phyloP scores from a whole-genome alignment of 2,329 filamentous ascomycete genomes.

The Knufia fluminis region DNA sequence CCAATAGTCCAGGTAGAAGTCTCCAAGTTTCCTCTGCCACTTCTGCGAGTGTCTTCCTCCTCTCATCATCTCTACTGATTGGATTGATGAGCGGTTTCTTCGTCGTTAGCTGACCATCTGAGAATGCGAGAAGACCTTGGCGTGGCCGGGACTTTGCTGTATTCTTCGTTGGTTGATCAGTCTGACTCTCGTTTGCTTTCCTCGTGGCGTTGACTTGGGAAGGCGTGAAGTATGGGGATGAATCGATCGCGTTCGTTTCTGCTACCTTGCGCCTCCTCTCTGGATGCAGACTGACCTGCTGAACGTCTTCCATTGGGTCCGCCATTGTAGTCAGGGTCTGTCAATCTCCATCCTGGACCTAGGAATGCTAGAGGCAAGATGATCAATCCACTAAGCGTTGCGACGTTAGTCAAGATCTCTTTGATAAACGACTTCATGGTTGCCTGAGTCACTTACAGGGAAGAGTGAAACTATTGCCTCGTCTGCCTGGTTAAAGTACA shows the following conservation, averaged over 20 bases:
- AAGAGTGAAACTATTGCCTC: not conserved
- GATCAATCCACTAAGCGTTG: constrained; percentile 3
- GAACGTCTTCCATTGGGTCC: not conserved
- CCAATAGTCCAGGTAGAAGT: constrained; percentile 41
- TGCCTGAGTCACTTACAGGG: not conserved
- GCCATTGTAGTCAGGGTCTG: constrained; percentile 1
- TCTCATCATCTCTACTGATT: constrained; percentile 8
- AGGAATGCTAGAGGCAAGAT: constrained; percentile 9
- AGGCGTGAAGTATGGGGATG: constrained; percentile 10
- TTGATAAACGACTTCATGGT: constrained; percentile 10
- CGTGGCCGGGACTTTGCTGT: not conserved
- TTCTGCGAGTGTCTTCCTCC: constrained; percentile 29
- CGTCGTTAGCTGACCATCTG: constrained; percentile 6
- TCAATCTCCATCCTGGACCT: constrained; percentile 5
- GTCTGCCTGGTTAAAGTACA: not conserved
- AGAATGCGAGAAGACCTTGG: constrained; percentile 5
- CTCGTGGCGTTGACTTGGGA: not conserved
- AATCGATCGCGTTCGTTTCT: constrained; percentile 24
- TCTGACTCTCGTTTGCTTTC: constrained; percentile 6
- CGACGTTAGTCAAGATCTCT: constrained; percentile 7
- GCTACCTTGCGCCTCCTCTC: constrained; percentile 2
- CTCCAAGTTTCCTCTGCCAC: constrained; percentile 41
- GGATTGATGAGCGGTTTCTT: constrained; percentile 12
- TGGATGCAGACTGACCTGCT: constrained; percentile 1
- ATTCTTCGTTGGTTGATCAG: not conserved